These are phyloP conservation scores for Suillus fuscotomentosus DNA, from an alignment of 768 basidiomycete genomes.

Conservation along the genomic window DNA sequence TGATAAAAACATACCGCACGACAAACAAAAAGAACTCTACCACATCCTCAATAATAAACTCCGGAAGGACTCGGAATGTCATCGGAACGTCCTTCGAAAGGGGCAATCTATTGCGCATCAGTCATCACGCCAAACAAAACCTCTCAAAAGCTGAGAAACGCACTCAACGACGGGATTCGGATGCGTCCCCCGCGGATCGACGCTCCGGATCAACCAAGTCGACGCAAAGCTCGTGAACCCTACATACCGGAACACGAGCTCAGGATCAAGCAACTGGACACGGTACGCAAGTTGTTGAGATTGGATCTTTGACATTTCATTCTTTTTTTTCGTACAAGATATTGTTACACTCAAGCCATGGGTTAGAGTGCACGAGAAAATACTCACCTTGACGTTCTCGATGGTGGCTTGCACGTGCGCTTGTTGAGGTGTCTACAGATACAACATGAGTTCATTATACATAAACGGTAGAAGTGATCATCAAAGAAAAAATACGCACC, in stretches of 20 bases:
- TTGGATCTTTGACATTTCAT: conserved; percentile 66
- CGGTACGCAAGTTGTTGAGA: conserved; percentile 79
- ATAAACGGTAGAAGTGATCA: neutral
- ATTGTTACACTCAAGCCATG: neutral
- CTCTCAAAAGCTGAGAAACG: conserved; percentile 25
- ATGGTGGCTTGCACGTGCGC: conserved; percentile 77
- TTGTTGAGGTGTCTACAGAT: conserved; percentile 61
- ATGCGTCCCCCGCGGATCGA: conserved; percentile 77
- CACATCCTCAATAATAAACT: conserved; percentile 92
- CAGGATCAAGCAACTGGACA: conserved; percentile 84
- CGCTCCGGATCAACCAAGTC: conserved; percentile 90
- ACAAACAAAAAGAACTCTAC: conserved; percentile 87
- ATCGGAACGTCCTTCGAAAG: conserved; percentile 83
- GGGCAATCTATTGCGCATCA: conserved; percentile 58
- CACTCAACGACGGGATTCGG: conserved; percentile 70
- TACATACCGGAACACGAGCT: conserved; percentile 73
- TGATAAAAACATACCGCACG: conserved; percentile 55
- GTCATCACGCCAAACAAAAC: conserved; percentile 8
- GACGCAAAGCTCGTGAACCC: conserved; percentile 89
- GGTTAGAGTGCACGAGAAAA: neutral
- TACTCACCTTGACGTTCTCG: conserved; percentile 68
- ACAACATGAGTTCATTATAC: neutral
- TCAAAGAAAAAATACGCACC: conserved; percentile 41
- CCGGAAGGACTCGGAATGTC: conserved; percentile 85
- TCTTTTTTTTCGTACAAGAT: conserved; percentile 36